These are phyloP conservation scores for Escallonia rubra DNA, from an alignment of 129 eudicot genomes.

Conservation along the genomic window DNA sequence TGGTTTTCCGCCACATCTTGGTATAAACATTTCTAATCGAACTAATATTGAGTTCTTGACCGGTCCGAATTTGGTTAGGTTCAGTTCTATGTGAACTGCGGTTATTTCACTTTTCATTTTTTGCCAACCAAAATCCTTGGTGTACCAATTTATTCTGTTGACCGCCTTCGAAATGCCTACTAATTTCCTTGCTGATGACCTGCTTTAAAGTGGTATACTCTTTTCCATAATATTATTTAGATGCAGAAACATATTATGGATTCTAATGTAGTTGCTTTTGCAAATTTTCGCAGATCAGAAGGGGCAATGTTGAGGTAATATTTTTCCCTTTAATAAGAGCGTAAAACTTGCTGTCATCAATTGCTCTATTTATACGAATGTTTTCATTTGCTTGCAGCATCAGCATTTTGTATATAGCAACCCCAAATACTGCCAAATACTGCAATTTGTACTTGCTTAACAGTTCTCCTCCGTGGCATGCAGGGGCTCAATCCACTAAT, in stretches of 20 bases:
- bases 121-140: no score
- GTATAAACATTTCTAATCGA: no score
- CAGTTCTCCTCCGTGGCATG: constrained; percentile 9
- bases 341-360: constrained; percentile 1
- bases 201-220: background rate
- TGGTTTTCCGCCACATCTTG: no score
- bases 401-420: background rate
- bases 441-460: background rate
- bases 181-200: background rate
- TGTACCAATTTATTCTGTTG: no score
- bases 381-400: background rate
- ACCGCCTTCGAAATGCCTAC: background rate
- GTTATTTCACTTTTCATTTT: no score
- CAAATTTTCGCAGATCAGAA: constrained; percentile 49
- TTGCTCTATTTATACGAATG: background rate
- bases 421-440: background rate
- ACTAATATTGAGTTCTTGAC: no score
- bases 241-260: background rate
- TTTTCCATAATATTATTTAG: background rate
- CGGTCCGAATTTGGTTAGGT: no score
- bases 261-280: constrained; percentile 10
- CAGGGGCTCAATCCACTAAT: constrained; percentile 85
- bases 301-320: constrained; percentile 70
- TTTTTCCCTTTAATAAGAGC: background rate
- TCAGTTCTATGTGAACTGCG: no score